Evolutionary conservation across 2,329 filamentous ascomycete species (phyloP), one percentile per base, ranked within the genome.

Genomic region (Lasiodiplodia citricola): DNA sequence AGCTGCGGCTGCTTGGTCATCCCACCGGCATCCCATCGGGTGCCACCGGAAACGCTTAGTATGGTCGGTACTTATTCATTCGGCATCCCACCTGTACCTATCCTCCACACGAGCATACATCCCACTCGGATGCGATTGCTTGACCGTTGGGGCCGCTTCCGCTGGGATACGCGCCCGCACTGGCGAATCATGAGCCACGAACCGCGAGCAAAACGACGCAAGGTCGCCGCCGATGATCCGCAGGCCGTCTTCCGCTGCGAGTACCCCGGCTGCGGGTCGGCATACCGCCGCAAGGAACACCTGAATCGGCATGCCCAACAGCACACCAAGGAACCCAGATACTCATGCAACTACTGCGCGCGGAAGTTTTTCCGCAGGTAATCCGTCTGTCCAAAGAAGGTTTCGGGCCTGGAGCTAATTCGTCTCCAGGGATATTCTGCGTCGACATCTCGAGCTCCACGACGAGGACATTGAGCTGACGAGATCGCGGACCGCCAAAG

Each of bases 261-360:
- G 10, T 56, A 35, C 16, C 64, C 64, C 25, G 38, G 64, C 52
- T 66, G 64, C 50, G 51, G n/a, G 5, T 56, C 64, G 8, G 31
- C 52, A 25, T 66, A 66, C 64, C 52, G 52, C 31, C 64, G 64
- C 8, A 56, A 57, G n/a, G 64, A 66, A 41, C 64, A 66, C 18
- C 52, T 66, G 13, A 66, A 66, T 14, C 64, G 64, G 23, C 64
- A 66, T 21, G 52, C 54, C 3, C 52, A 56, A n/a, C 64, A 66
- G 52, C 64, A 66, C 52, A 41, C 54, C 21, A 50, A 50, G 18
- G 52, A 56, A n/a, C 64, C 52, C 2, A 25, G 35, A 21, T 57
- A 41, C 50, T 38, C 52, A 3, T 66, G 64, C 41, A 47, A 44
- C 38, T 57, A 57, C 11, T 66, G 64, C 38, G 23, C 51, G 38